Evolutionary conservation across 768 basidiomycete species (phyloP).

Genomic region (Goffeauzyma gilvescens): DNA sequence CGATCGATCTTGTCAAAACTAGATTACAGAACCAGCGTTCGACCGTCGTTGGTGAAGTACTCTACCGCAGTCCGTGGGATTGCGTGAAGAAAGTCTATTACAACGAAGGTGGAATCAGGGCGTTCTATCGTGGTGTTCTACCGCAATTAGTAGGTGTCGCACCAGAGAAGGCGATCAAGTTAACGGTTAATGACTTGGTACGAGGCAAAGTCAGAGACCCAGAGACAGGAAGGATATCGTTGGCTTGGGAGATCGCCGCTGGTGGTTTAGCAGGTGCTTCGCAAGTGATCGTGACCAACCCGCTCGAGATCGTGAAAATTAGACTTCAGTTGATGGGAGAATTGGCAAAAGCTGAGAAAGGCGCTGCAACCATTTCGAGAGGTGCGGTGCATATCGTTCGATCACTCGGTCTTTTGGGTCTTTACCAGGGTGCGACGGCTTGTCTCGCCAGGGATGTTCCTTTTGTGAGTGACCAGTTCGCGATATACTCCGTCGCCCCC

Average conservation of each 20-base stretch:
- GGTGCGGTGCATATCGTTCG: conserved; percentile 85
- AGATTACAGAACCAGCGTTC: conserved; percentile 98
- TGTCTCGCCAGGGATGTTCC: conserved; percentile 65
- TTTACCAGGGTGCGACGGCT: conserved; percentile 83
- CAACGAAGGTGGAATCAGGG: conserved; percentile 71
- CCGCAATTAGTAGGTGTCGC: conserved; percentile 63
- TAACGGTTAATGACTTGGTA: conserved; percentile 86
- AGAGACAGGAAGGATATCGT: conserved; percentile 79
- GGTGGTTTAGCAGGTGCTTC: conserved; percentile 88
- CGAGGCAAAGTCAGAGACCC: conserved; percentile 71
- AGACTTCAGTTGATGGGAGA: conserved; percentile 41
- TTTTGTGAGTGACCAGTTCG: conserved; percentile 44
- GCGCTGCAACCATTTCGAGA: conserved; percentile 44
- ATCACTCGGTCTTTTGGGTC: conserved; percentile 72
- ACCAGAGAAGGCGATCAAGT: conserved; percentile 56
- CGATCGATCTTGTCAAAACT: conserved; percentile 44
- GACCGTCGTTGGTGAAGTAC: conserved; percentile 83
- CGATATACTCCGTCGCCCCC: no score
- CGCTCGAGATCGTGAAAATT: conserved; percentile 36
- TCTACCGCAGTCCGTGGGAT: conserved; percentile 91
- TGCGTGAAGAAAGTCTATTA: conserved; percentile 83
- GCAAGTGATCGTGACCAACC: conserved; percentile 99
- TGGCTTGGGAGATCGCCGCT: conserved; percentile 78
- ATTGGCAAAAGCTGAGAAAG: conserved; percentile 68
- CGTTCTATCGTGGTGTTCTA: conserved; percentile 82